phyloP scores from a whole-genome alignment of 768 basidiomycete genomes.

The Kwoniella newhampshirensis region DNA sequence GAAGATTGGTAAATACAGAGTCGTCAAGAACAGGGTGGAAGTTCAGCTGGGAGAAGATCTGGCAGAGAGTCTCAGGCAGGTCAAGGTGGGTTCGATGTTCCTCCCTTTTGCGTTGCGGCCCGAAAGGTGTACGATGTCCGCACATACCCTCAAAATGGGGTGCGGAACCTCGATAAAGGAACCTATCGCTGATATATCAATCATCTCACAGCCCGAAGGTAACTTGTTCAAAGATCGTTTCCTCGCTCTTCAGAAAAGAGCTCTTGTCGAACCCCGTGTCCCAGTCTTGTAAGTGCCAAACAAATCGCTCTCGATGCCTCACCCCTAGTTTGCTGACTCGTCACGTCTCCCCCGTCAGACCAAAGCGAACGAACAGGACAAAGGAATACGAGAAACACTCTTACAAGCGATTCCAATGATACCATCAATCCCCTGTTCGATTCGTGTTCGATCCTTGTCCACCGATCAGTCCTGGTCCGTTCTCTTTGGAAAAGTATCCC shows the following conservation, averaged over 20 bases:
- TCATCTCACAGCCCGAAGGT: conserved; percentile 82
- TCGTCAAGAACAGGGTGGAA: conserved; percentile 67
- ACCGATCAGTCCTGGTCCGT: not conserved
- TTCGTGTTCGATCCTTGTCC: not conserved
- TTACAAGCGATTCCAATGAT: conserved; percentile 53
- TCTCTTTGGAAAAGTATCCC: not conserved
- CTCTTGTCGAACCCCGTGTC: conserved; percentile 80
- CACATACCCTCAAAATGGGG: no score
- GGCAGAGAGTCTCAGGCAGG: conserved; percentile 73
- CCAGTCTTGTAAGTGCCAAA: conserved; percentile 64
- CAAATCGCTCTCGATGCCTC: not conserved
- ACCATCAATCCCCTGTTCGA: not conserved
- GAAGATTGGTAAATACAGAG: conserved; percentile 74
- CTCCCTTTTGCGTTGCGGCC: no score
- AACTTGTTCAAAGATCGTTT: conserved; percentile 89
- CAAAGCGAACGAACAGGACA: conserved; percentile 30
- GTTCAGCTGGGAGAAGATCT: conserved; percentile 91
- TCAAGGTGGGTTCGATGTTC: conserved; percentile 69
- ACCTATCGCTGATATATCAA: not conserved
- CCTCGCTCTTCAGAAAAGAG: conserved; percentile 80
- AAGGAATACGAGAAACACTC: conserved; percentile 55
- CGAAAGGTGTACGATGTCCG: no score
- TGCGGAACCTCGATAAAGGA: not conserved
- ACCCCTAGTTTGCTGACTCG: conserved; percentile 16
- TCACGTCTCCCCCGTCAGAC: conserved; percentile 21